Percentiles rank a stretch among this genome's conserved stretches.
Evolutionary conservation across 2,329 filamentous ascomycete genomes (phyloP).

Genomic region (Penicillium sp.): DNA sequence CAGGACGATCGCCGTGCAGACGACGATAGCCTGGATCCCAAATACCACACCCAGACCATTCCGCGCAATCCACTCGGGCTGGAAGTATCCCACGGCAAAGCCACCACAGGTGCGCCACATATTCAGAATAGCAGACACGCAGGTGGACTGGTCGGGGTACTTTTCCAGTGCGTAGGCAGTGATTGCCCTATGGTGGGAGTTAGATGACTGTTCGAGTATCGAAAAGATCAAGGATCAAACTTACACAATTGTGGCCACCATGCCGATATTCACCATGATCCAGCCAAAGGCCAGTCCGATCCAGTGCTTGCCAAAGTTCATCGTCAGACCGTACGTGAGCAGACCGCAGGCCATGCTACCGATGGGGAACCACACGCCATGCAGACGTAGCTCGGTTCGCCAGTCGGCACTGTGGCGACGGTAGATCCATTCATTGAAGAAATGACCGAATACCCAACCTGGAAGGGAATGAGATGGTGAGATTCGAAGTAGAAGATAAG

Average conservation of each 20-base stretch:
- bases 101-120: constrained; percentile 40
- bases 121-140: constrained; percentile 36
- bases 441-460: constrained; percentile 33
- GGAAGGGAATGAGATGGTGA: not conserved
- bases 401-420: constrained; percentile 20
- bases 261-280: constrained; percentile 35
- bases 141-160: constrained; percentile 32
- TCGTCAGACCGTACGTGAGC: constrained; percentile 32
- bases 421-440: constrained; percentile 36
- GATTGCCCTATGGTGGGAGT: constrained; percentile 23
- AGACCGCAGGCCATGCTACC: constrained; percentile 30
- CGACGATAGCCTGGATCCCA: constrained; percentile 31
- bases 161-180: constrained; percentile 36
- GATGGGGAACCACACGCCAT: constrained; percentile 35
- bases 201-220: not conserved
- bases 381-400: constrained; percentile 33
- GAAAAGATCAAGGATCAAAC: constrained; percentile 1
- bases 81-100: constrained; percentile 37
- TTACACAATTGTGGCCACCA: constrained; percentile 35
- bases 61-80: constrained; percentile 32
- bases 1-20: constrained; percentile 23
- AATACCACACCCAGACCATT: constrained; percentile 33
- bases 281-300: constrained; percentile 37
- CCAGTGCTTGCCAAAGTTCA: constrained; percentile 34
- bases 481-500: not conserved